phyloP scores from a whole-genome alignment of 148 eudicot genomes.

The Rhododendron molle region DNA sequence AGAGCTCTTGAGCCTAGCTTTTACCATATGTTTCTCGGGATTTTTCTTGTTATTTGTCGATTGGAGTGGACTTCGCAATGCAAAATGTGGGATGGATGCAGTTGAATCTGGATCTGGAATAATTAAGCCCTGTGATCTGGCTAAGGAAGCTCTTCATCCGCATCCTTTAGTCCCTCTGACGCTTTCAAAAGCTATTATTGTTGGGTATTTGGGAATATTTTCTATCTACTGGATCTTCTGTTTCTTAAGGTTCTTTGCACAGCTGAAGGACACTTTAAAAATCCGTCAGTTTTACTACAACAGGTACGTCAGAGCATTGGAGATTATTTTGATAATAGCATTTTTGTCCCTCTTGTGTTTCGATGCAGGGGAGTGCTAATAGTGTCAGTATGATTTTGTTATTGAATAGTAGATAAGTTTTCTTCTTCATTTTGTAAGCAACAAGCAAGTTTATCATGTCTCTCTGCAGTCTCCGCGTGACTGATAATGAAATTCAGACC shows the following conservation, averaged over 20 bases:
- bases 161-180: slow-evolving; percentile 89
- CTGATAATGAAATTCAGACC: slow-evolving; percentile 85
- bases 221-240: slow-evolving; percentile 79
- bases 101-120: slow-evolving; percentile 54
- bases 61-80: slow-evolving; percentile 93
- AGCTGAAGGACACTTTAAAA: slow-evolving; percentile 68
- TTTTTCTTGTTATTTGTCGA: slow-evolving; percentile 87
- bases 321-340: neutral
- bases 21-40: slow-evolving; percentile 91
- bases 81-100: slow-evolving; percentile 96
- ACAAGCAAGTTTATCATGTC: slow-evolving; percentile 5
- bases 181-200: slow-evolving; percentile 64
- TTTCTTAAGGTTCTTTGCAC: slow-evolving; percentile 82
- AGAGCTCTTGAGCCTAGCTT: slow-evolving; percentile 83
- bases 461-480: slow-evolving; percentile 77
- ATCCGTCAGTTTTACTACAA: slow-evolving; percentile 76
- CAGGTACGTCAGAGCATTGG: slow-evolving; percentile 40
- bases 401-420: no score
- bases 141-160: slow-evolving; percentile 81
- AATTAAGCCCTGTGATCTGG: slow-evolving; percentile 73
- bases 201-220: slow-evolving; percentile 82
- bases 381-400: neutral
- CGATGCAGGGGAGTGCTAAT: neutral
- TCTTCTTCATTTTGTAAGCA: neutral
- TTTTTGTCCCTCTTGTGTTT: neutral